These are phyloP conservation scores for Lodderomyces elongisporus DNA, from an alignment of 1,139 yeast genomes.

Conservation along the genomic window DNA sequence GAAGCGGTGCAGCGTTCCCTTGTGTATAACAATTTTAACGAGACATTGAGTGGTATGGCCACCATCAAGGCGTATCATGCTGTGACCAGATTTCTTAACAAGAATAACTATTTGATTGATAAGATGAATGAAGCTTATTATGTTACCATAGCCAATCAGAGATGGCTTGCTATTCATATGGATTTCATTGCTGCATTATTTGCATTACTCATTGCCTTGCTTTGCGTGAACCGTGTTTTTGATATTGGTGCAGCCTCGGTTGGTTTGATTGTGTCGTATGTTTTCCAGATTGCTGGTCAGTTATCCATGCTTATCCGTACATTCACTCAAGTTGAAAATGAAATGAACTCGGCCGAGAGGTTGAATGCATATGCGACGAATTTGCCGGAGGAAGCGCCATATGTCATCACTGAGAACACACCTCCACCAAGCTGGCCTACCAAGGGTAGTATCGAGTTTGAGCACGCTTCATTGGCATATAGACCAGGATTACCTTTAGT, in stretches of 20 bases:
- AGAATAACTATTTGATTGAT: constrained; percentile 50
- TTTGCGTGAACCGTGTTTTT: constrained; percentile 65
- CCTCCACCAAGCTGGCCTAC: constrained; percentile 52
- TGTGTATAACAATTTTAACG: constrained; percentile 74
- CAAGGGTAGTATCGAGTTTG: constrained; percentile 50
- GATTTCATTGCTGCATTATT: constrained; percentile 50
- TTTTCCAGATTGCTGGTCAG: constrained; percentile 47
- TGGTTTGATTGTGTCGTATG: constrained; percentile 66
- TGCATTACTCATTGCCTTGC: constrained; percentile 48
- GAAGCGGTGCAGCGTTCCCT: constrained; percentile 74
- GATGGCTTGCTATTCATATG: constrained; percentile 75
- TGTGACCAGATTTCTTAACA: constrained; percentile 45
- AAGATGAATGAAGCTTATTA: constrained; percentile 72
- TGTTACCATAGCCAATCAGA: constrained; percentile 63
- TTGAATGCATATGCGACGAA: constrained; percentile 60
- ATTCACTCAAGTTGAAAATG: constrained; percentile 71
- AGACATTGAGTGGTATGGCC: constrained; percentile 65
- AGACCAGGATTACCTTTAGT: constrained; percentile 75
- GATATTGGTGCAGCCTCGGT: constrained; percentile 59
- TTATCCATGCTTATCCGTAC: constrained; percentile 50
- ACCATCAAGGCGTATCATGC: constrained; percentile 64
- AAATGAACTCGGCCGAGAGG: constrained; percentile 82
- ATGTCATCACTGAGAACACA: constrained; percentile 46
- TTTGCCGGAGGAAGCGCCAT: constrained; percentile 37
- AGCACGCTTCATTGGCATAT: constrained; percentile 60